Base-by-base conservation (phyloP, 441 rosid species). In the Mallotus repandus region DNA sequence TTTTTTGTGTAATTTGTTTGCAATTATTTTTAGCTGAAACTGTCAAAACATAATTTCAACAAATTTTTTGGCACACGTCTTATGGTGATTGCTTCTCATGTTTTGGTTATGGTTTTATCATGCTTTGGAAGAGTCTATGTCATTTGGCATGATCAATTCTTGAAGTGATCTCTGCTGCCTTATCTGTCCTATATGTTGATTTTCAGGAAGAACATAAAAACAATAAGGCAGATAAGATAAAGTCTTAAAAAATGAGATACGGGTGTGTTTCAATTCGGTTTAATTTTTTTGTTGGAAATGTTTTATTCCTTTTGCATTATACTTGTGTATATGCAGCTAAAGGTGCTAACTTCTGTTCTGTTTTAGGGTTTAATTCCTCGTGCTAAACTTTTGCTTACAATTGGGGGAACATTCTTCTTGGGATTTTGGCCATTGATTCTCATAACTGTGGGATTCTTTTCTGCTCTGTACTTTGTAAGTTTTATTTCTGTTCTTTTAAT, bases 351-450 rank as follows among this genome's bases (percentile, higher is more conserved):
- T 7, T 41, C 78, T 46, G 73, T 50, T 49, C 22, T 74, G 71
- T 79, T 77, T 71, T 89, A 96, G 99, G 99, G 99, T 25, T 86
- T 96, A 78, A 78, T 96, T 78, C 99, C 98, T 7, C 93, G 98
- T 68, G 98, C 90, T 71, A 93, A 83, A 84, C 82, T 90, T 64
- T 83, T 96, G 83, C 83, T 96, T 64, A 83, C 96, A 57, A 58
- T 90, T 59, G 99, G 99, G 74, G 98, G 98, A 72, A 89, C 97
- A 9, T 96, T 91, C 91, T 96, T 93, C 84, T 75, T 91, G 78
- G 95, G 80, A 57, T 93, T 96, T 80, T 87, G 97, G 91, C 98
- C 98, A 0, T 70, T 91, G 91, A 89, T 96, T 58, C 83, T 96
- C 76, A 48, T 84, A 77, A 93, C 97, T 13, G 83, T 86, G 13